These are phyloP conservation scores for Scheffersomyces ergatensis DNA, from an alignment of 805 yeast species.

Conservation along the genomic window DNA sequence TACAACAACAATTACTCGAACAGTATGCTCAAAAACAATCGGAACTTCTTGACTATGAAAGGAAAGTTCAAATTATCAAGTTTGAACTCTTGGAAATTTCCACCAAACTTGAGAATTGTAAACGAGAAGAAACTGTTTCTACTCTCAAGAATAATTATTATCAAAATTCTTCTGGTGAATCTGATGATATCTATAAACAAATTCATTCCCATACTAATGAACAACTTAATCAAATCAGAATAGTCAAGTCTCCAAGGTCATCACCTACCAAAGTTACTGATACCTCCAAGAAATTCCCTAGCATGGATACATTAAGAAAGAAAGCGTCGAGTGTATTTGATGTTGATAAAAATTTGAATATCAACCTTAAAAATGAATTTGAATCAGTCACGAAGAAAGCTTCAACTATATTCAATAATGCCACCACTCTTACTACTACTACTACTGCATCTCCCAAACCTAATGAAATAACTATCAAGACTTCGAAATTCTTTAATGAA, in stretches of 20 bases:
- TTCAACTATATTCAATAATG: not conserved
- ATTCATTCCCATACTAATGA: not conserved
- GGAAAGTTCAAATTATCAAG: constrained; percentile 31
- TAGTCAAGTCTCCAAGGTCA: not conserved
- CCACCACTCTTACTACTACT: not conserved
- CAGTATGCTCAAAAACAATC: constrained; percentile 51
- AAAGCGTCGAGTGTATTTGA: constrained; percentile 16
- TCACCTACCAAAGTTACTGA: not conserved
- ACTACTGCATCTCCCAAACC: not conserved
- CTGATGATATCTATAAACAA: not conserved
- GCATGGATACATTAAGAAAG: constrained; percentile 5
- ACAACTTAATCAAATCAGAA: not conserved
- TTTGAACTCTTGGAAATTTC: constrained; percentile 33
- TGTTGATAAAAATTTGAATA: constrained; percentile 8
- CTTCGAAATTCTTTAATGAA: constrained; percentile 21
- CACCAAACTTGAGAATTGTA: constrained; percentile 16
- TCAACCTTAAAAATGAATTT: not conserved
- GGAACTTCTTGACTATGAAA: constrained; percentile 47
- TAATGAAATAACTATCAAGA: constrained; percentile 21
- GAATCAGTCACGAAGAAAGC: not conserved
- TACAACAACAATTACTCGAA: constrained; percentile 13
- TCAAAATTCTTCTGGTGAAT: not conserved
- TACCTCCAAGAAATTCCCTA: not conserved
- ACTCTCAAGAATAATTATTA: not conserved
- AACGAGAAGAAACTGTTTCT: constrained; percentile 8